Evolutionary conservation across 2,329 filamentous ascomycete species (phyloP), one percentile per base, ranked within the genome.

Genomic region (Bipolaris bicolor): DNA sequence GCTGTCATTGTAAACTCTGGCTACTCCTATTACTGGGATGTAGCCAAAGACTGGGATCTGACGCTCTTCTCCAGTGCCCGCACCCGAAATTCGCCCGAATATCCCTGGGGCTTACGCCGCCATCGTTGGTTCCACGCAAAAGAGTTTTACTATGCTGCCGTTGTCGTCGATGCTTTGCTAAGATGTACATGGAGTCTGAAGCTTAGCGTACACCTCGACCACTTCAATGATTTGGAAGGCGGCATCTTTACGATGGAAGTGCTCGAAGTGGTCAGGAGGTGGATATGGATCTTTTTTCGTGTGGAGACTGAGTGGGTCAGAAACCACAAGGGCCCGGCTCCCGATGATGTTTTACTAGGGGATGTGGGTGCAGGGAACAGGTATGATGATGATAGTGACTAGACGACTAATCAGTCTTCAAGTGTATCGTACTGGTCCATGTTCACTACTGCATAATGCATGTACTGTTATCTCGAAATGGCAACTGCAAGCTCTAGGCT

Each of bases 21-120:
- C 43, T 99, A 97, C 79, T 92, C 90, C n/a, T 98, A 98, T 80
- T 99, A 95, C 82, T 99, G 95, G 95, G 95, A 99, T 70, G 88
- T 98, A 29, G 84, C 91, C 53, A 95, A 93, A 79, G 95, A 99
- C 81, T 99, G 95, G 95, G 95, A 98, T 72, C 82, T 99, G 61
- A 91, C 90, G 0, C 83, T 98, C 13, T 90, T 98, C 71, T 86
- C 89, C 2, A 75, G 82, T 1, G 74, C 79, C 13, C 78, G 77
- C 36, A 82, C 86, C 60, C 85, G 89, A 61, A 82, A 82, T 63
- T 82, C 84, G 10, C 83, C 83, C 1, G 86, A 89, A 24, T 85
- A 93, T 66, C 86, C 91, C 0, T 95, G 86, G 73, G 95, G 91
- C 1, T 81, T 99, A 43, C 88, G 95, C 26, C 83, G 87, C 49